Conservation (phyloP, 2,329 filamentous ascomycete genomes). For the Calonectria montana region DNA sequence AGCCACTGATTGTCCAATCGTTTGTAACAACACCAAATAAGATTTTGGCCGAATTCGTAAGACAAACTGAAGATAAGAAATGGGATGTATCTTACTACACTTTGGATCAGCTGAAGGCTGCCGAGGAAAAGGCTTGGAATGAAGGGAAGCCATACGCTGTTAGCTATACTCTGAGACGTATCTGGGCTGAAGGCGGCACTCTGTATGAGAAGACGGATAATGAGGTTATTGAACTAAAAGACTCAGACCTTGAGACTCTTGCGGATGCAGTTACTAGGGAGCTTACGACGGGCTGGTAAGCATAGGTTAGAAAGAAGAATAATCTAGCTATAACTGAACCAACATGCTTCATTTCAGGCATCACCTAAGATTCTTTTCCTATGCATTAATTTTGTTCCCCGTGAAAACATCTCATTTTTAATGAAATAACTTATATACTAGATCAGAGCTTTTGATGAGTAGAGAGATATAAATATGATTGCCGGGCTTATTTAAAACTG, state of each 20-base stretch:
- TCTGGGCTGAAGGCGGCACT: slow-evolving; percentile 80
- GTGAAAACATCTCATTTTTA: no score
- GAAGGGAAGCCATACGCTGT: slow-evolving; percentile 63
- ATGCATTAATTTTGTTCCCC: no score
- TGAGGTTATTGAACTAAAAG: slow-evolving; percentile 61
- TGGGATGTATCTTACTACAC: slow-evolving; percentile 52
- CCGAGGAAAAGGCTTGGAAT: slow-evolving; percentile 71
- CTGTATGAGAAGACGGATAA: slow-evolving; percentile 78
- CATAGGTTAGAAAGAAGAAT: background rate
- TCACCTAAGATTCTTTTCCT: no score
- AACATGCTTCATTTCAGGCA: no score
- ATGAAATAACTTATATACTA: no score
- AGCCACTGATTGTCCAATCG: slow-evolving; percentile 75
- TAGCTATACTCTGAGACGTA: slow-evolving; percentile 70
- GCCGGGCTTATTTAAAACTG: no score
- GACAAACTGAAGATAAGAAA: slow-evolving; percentile 66
- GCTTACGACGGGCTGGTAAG: slow-evolving; percentile 33
- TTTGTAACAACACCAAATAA: slow-evolving; percentile 74
- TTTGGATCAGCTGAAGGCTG: slow-evolving; percentile 62
- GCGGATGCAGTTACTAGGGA: slow-evolving; percentile 39
- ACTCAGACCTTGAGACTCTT: slow-evolving; percentile 64
- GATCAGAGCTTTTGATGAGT: no score
- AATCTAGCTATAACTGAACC: background rate
- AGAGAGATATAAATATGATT: no score
- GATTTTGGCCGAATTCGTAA: slow-evolving; percentile 75